Conservation (phyloP, 495 filamentous ascomycete genomes). For the Aspergillus steynii region DNA sequence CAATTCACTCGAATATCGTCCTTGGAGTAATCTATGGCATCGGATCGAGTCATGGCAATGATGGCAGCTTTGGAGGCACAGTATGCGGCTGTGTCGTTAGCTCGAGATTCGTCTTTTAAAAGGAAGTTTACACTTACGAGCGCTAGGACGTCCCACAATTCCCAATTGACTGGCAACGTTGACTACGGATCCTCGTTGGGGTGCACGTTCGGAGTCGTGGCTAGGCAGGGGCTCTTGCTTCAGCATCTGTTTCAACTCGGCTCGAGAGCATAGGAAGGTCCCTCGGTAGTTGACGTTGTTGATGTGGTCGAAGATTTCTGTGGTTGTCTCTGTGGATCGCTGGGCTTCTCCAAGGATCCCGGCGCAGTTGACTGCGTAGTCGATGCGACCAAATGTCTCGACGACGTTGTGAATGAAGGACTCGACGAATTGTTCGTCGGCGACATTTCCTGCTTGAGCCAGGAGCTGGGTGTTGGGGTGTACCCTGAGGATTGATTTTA, state of each 20-base stretch:
- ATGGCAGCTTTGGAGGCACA: conserved; percentile 49
- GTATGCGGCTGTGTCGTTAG: conserved; percentile 40
- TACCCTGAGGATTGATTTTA: conserved; percentile 27
- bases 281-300: conserved; percentile 55
- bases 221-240: conserved; percentile 45
- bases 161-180: conserved; percentile 59
- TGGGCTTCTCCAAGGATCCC: conserved; percentile 42
- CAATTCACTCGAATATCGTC: conserved; percentile 53
- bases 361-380: conserved; percentile 54
- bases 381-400: conserved; percentile 42
- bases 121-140: conserved; percentile 36
- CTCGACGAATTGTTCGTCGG: conserved; percentile 44
- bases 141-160: conserved; percentile 46
- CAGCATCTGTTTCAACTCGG: conserved; percentile 49
- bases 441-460: conserved; percentile 37
- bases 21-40: conserved; percentile 53
- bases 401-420: conserved; percentile 34
- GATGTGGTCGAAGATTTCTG: conserved; percentile 47
- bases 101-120: not conserved
- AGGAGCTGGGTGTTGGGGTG: conserved; percentile 33
- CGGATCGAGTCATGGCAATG: conserved; percentile 46
- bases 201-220: conserved; percentile 33
- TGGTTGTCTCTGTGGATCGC: conserved; percentile 36
- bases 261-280: conserved; percentile 51
- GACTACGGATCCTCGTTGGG: conserved; percentile 47